A percentile compares a stretch with the other conserved stretches of the same genome.
Conservation (phyloP, 768 basidiomycete species). For the Trametes punicea region DNA sequence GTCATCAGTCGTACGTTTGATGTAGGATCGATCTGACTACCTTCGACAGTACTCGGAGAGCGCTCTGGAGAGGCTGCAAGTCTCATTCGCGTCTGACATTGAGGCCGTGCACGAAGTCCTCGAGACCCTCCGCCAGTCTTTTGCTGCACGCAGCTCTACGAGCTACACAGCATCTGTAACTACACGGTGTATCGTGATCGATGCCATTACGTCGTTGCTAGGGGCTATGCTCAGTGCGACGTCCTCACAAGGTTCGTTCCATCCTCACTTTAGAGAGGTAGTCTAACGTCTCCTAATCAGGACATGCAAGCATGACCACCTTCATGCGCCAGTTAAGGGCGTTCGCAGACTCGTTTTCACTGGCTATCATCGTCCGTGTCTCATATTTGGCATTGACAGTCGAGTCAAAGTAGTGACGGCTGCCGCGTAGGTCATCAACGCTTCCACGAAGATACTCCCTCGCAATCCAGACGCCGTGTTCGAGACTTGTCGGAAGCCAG, state of each 20-base stretch:
- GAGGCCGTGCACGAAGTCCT: constrained; percentile 52
- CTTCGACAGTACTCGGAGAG: constrained; percentile 27
- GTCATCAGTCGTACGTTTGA: constrained; percentile 16
- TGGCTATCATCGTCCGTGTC: constrained; percentile 53
- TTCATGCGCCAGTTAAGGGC: constrained; percentile 64
- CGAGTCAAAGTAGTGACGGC: too few species aligned
- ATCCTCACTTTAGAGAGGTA: background rate
- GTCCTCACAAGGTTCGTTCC: constrained; percentile 52
- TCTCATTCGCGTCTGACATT: constrained; percentile 57
- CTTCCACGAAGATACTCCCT: constrained; percentile 41
- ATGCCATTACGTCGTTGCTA: constrained; percentile 61
- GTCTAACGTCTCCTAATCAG: constrained; percentile 16
- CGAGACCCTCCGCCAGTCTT: constrained; percentile 37
- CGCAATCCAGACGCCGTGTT: constrained; percentile 30
- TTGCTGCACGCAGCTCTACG: constrained; percentile 21
- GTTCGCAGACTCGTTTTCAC: constrained; percentile 41
- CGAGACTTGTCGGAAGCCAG: constrained; percentile 53
- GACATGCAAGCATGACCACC: constrained; percentile 69
- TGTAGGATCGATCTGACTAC: too few species aligned
- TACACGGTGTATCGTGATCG: constrained; percentile 56
- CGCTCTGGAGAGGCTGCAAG: constrained; percentile 53
- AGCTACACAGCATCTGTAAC: constrained; percentile 3
- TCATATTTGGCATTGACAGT: background rate
- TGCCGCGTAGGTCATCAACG: constrained; percentile 55
- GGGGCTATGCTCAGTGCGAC: constrained; percentile 59